A percentile compares a stretch with the other conserved stretches of the same genome.
Conservation (phyloP, 148 eudicot genomes). For the Rhododendron simsii region DNA sequence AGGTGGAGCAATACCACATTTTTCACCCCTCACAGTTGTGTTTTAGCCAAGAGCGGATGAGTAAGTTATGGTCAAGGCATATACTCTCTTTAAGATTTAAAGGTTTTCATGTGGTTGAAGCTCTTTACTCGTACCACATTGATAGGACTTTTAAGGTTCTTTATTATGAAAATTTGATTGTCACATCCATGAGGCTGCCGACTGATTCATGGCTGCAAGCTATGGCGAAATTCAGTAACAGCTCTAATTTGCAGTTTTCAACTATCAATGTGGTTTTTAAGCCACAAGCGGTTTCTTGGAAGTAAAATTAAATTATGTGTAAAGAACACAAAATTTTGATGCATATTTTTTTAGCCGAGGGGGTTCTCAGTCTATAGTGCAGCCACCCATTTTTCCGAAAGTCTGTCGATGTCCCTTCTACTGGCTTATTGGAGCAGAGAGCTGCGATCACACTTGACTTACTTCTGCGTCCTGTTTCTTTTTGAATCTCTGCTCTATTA, state of each 20-base stretch:
- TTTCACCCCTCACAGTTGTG: neutral
- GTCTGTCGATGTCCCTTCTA: neutral
- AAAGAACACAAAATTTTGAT: too few relatives aligned
- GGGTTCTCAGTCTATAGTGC: too few relatives aligned
- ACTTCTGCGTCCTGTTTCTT: neutral
- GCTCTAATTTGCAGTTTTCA: neutral
- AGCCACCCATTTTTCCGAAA: too few relatives aligned
- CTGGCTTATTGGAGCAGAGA: neutral
- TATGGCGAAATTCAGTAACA: neutral
- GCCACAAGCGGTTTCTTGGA: neutral
- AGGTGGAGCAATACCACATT: neutral
- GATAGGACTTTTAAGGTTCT: neutral
- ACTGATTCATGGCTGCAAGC: neutral
- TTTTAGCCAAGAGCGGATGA: neutral
- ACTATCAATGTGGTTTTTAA: neutral
- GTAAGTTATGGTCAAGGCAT: neutral
- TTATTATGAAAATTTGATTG: neutral
- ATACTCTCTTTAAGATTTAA: neutral
- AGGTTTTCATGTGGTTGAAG: neutral
- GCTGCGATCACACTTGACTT: neutral
- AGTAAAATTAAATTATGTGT: too few relatives aligned
- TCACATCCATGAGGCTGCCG: neutral
- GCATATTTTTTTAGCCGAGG: too few relatives aligned
- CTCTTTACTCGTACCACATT: neutral
- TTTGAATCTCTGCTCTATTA: neutral